Evolutionary conservation across 2,329 filamentous ascomycete species (phyloP), one percentile per base, ranked within the genome.

Genomic region (Cladobotryum protrusum): DNA sequence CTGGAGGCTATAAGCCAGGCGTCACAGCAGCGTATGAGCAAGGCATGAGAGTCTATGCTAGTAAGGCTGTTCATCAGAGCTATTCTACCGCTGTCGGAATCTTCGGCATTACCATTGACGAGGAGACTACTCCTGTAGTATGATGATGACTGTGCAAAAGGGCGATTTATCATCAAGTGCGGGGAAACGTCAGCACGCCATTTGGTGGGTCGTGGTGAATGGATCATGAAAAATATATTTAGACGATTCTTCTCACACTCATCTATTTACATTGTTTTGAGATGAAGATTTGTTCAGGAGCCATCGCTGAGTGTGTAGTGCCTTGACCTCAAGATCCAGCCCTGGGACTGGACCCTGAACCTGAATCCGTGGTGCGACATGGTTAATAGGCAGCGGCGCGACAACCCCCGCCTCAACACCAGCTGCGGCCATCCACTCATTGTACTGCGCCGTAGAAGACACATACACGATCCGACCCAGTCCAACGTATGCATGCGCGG

Each of bases 41-140:
- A 61, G 73, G 77, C 57, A 85, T 85, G 81, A 76, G 76, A 54
- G 71, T 78, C 0, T 83, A 82, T 62, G 80, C 58, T 0, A 79
- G 76, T 56, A 72, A 75, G 58, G 77, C 78, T 3, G 82, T 85
- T 11, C 60, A 63, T 24, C 55, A 63, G 41, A 85, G 81, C 49
- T 85, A 82, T 56, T 67, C 64, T 0, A 60, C 68, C 49, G 79
- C 78, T 2, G 64, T 49, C 3, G 53, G 51, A 1, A 59, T 63
- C 14, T 79, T 80, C 59, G 72, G 72, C 0, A 57, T 77, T 40
- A 50, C 48, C 1, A 76, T 80, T 50, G 72, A 78, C 37, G 75
- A 77, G 52, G 57, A 65, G 12, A 47, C 40, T 2, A 47, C 33
- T 8, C 18, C 39, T 24, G 43, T 40, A 1, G 36, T 50, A 9